Evolutionary conservation across 2,329 filamentous ascomycete genomes (phyloP).

Genomic region (Penicillium sumatraense): DNA sequence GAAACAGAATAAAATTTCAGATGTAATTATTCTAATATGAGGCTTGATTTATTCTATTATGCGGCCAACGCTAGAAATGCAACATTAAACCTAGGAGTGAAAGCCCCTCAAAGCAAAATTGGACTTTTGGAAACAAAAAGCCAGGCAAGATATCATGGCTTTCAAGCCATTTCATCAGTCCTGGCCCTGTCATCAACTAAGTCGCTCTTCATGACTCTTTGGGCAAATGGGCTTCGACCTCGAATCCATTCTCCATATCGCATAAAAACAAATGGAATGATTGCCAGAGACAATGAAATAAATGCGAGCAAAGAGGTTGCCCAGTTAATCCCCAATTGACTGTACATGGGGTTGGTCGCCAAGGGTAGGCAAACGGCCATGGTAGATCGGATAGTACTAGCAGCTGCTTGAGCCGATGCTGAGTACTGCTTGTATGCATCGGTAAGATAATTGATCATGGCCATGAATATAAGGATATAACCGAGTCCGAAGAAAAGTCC

Average conservation of each 20-base stretch:
- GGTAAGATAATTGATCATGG: slow-evolving; percentile 3
- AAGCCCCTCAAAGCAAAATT: not conserved
- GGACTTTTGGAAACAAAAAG: not conserved
- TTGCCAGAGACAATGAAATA: slow-evolving; percentile 17
- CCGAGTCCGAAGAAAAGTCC: slow-evolving; percentile 53
- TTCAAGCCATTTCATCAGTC: not conserved
- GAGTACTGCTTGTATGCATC: slow-evolving; percentile 9
- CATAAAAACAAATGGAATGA: slow-evolving; percentile 26
- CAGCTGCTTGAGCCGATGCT: slow-evolving; percentile 8
- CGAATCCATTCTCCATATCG: slow-evolving; percentile 24
- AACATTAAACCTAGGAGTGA: not conserved
- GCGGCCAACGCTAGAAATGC: not conserved
- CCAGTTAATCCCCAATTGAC: slow-evolving; percentile 5
- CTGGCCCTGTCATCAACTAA: slow-evolving; percentile 9
- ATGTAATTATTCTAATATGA: not conserved
- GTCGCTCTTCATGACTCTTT: slow-evolving; percentile 8
- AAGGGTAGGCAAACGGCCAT: slow-evolving; percentile 7
- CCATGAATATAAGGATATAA: slow-evolving; percentile 4
- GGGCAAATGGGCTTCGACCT: slow-evolving; percentile 7
- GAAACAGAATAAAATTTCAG: not conserved
- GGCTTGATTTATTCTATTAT: not conserved
- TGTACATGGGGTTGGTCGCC: slow-evolving; percentile 2
- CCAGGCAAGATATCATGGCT: not conserved
- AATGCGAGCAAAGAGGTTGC: slow-evolving; percentile 19
- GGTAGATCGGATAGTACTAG: not conserved